phyloP scores from a whole-genome alignment of 1,284 basidiomycete genomes.

The Ustanciosporium gigantosporum region DNA sequence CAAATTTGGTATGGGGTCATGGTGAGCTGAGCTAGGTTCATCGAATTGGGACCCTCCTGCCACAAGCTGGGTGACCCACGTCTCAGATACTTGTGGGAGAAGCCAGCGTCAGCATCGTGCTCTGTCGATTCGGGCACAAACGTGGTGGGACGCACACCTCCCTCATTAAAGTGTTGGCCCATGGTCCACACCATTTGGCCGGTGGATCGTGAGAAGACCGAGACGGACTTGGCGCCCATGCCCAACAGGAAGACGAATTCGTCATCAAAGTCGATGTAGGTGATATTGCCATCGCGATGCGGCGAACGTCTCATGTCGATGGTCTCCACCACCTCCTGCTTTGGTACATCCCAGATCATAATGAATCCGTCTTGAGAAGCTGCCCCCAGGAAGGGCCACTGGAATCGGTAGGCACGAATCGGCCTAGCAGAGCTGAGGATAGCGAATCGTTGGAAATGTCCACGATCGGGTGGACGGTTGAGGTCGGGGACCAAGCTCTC shows the following conservation, averaged over 20 bases:
- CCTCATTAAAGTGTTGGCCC: conserved; percentile 32
- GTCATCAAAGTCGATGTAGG: conserved; percentile 55
- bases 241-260: conserved; percentile 47
- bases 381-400: conserved; percentile 39
- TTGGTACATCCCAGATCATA: conserved; percentile 32
- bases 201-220: conserved; percentile 29
- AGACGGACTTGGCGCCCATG: conserved; percentile 28
- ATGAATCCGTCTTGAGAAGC: conserved; percentile 38
- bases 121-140: not conserved
- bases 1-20: conserved; percentile 40
- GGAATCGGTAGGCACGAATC: conserved; percentile 46
- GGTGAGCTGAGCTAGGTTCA: conserved; percentile 26
- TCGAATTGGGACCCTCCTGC: conserved; percentile 28
- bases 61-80: conserved; percentile 11
- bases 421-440: conserved; percentile 22
- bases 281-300: conserved; percentile 39
- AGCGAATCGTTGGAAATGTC: conserved; percentile 30
- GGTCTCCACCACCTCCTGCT: conserved; percentile 17
- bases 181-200: conserved; percentile 35
- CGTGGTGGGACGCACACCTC: conserved; percentile 10
- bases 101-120: not conserved
- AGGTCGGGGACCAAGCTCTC: conserved; percentile 36
- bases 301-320: conserved; percentile 23
- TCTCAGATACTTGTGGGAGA: not conserved
- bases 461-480: conserved; percentile 26